Evolutionary conservation across 768 basidiomycete species (phyloP).

Genomic region (Boletus rubroflammeus): DNA sequence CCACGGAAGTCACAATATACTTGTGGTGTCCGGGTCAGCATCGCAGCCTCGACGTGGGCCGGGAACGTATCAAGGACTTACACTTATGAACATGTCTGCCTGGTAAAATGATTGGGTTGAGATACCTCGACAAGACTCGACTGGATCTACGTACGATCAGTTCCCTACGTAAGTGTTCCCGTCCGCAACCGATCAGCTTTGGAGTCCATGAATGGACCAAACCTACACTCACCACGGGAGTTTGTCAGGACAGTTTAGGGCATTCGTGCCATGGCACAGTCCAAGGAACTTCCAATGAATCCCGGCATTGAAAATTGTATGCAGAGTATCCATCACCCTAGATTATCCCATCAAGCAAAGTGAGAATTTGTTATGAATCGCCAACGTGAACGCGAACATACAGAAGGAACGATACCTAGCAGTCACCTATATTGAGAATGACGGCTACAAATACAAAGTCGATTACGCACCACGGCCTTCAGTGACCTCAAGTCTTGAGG

Average conservation of each 20-base stretch:
- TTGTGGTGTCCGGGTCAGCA: not conserved
- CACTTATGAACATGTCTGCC: not conserved
- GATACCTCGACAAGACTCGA: not conserved
- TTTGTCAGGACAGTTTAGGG: not conserved
- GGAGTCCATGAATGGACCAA: not conserved
- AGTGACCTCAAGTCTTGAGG: slow-evolving; percentile 3
- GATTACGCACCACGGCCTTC: slow-evolving; percentile 4
- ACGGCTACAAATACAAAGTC: too few species aligned
- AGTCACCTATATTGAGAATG: not conserved
- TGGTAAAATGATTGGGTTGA: not conserved
- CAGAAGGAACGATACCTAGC: slow-evolving; percentile 2
- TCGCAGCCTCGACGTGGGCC: too few species aligned
- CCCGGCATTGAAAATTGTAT: not conserved
- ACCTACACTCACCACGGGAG: slow-evolving; percentile 2
- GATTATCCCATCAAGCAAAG: not conserved
- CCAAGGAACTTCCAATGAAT: not conserved
- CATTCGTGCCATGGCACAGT: not conserved
- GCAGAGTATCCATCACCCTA: slow-evolving; percentile 2
- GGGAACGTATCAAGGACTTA: not conserved
- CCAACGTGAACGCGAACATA: not conserved
- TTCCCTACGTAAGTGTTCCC: not conserved
- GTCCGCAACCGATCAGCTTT: not conserved
- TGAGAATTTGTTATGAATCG: not conserved
- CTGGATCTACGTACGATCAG: not conserved
- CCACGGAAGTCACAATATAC: slow-evolving; percentile 1